phyloP scores from a whole-genome alignment of 305 asterid species.

The Solanum hybrid region DNA sequence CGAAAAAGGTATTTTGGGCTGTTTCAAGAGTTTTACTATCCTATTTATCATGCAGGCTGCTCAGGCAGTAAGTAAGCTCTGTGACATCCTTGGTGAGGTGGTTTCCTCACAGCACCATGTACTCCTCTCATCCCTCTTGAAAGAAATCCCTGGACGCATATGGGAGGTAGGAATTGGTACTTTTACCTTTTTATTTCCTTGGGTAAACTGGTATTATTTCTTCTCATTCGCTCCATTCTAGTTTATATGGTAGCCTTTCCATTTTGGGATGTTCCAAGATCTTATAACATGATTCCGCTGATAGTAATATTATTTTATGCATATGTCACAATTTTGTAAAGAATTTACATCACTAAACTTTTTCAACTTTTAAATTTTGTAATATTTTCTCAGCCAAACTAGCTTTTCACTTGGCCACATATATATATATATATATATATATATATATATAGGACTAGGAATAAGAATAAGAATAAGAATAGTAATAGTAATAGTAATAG shows the following conservation, averaged over 20 bases:
- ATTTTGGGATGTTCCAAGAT: not conserved
- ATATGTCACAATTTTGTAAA: not conserved
- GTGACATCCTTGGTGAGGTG: conserved; percentile 82
- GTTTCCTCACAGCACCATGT: conserved; percentile 66
- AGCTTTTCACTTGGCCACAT: not conserved
- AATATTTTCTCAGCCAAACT: not conserved
- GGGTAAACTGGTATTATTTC: not conserved
- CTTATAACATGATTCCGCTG: not conserved
- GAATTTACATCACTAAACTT: not conserved
- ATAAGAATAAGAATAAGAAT: too few species aligned
- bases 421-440: too few species aligned
- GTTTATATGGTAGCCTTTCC: not conserved
- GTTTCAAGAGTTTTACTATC: conserved; percentile 15
- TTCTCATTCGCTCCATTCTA: not conserved
- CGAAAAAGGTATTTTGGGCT: not conserved
- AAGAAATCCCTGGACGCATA: conserved; percentile 91
- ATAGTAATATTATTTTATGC: not conserved
- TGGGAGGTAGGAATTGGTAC: conserved; percentile 69
- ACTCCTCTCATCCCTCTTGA: conserved; percentile 71
- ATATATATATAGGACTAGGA: not conserved
- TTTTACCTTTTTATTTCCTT: not conserved
- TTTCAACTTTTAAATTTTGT: not conserved
- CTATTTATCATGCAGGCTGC: conserved; percentile 56
- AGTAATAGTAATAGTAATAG: too few species aligned
- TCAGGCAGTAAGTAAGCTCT: conserved; percentile 66